phyloP scores from a whole-genome alignment of 2,329 filamentous ascomycete genomes.

The Botryotinia globosa region DNA sequence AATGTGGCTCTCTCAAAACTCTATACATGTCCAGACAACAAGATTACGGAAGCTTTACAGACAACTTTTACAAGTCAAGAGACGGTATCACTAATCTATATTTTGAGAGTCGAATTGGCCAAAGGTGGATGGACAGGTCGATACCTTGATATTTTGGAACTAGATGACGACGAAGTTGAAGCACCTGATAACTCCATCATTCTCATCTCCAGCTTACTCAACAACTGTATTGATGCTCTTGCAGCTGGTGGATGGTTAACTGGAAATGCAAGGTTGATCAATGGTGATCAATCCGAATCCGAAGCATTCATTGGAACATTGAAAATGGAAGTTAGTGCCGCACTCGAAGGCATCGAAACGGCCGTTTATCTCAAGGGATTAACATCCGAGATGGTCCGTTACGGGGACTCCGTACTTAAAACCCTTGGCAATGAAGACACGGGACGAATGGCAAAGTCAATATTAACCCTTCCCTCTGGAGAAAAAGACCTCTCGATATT shows the following conservation, averaged over 20 bases:
- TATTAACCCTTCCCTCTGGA: conserved; percentile 46
- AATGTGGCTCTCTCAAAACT: conserved; percentile 69
- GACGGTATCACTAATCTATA: conserved; percentile 66
- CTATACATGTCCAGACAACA: conserved; percentile 58
- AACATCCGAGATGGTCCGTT: conserved; percentile 64
- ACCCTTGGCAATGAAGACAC: conserved; percentile 30
- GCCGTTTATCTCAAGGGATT: conserved; percentile 62
- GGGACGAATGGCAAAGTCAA: conserved; percentile 41
- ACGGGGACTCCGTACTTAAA: conserved; percentile 43
- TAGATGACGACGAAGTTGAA: conserved; percentile 45
- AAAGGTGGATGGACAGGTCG: conserved; percentile 73
- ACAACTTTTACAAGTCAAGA: conserved; percentile 63
- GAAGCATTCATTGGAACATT: conserved; percentile 64
- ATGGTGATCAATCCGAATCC: conserved; percentile 49
- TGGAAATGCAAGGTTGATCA: conserved; percentile 53
- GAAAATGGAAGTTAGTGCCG: conserved; percentile 66
- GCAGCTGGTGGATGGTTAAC: conserved; percentile 72
- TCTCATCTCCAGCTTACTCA: conserved; percentile 68
- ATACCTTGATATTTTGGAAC: conserved; percentile 58
- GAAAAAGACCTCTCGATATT: conserved; percentile 51
- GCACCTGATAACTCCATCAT: conserved; percentile 67
- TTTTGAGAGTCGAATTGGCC: conserved; percentile 70
- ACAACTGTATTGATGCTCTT: conserved; percentile 71
- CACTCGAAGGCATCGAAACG: conserved; percentile 70
- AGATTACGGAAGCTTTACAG: conserved; percentile 63